Percentiles rank a stretch among this genome's conserved stretches.
These are phyloP conservation scores for Cladorrhinum samala DNA, from an alignment of 495 filamentous ascomycete species.

Conservation along the genomic window DNA sequence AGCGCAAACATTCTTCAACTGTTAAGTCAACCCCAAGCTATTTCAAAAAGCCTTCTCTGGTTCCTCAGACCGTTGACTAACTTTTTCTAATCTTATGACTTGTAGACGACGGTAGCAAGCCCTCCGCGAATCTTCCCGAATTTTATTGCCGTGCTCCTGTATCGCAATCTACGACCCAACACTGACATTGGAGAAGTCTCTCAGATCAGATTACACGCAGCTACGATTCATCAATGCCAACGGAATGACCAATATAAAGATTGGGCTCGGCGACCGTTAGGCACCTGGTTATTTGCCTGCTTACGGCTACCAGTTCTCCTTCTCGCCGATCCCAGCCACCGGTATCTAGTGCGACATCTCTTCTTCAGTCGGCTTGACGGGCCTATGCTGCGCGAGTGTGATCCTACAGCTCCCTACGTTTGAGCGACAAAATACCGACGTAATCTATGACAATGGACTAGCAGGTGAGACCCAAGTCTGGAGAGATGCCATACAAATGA, in stretches of 20 bases:
- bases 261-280: constrained; percentile 10
- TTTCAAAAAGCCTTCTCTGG: no score
- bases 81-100: no score
- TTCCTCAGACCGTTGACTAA: no score
- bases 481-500: no score
- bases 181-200: constrained; percentile 7
- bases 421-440: no score
- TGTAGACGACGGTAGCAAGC: no score
- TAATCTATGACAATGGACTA: no score
- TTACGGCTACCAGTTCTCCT: constrained; percentile 13
- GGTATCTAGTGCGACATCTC: constrained; percentile 8
- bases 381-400: no score
- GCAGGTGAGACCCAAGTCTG: no score
- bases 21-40: no score
- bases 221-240: constrained; percentile 18
- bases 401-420: no score
- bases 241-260: constrained; percentile 13
- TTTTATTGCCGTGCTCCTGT: constrained; percentile 13
- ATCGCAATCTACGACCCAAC: constrained; percentile 18
- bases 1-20: constrained; percentile 8
- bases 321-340: constrained; percentile 10
- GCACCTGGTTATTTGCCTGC: constrained; percentile 2
- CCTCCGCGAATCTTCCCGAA: constrained; percentile 4
- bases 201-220: constrained; percentile 7
- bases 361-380: no score